Evolutionary conservation across 148 eudicot species (phyloP).

Genomic region (Heliosperma pusillum): DNA sequence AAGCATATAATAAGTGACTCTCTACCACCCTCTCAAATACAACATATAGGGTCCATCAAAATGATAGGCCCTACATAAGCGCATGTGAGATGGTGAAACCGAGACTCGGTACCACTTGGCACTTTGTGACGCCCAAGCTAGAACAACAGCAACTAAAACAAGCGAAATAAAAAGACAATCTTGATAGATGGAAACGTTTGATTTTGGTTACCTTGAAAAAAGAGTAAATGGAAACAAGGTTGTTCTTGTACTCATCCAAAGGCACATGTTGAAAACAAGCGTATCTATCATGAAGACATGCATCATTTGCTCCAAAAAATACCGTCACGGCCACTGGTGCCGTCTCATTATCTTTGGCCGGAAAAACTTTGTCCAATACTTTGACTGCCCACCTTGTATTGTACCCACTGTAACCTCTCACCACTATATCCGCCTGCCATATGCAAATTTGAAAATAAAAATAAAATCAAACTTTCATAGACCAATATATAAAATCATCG

Average conservation of each 20-base stretch:
- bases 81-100: no score
- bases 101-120: no score
- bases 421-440: constrained; percentile 62
- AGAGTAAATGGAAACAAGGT: constrained; percentile 49
- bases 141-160: no score
- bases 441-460: neutral
- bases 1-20: no score
- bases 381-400: constrained; percentile 81
- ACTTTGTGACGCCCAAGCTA: no score
- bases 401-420: constrained; percentile 91
- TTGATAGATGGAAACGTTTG: neutral
- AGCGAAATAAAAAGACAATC: neutral
- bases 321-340: constrained; percentile 60
- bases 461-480: no score
- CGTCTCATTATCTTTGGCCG: constrained; percentile 22
- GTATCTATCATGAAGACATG: constrained; percentile 52
- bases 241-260: constrained; percentile 66
- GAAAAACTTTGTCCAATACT: constrained; percentile 55
- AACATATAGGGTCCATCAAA: no score
- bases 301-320: constrained; percentile 90
- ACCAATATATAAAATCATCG: no score
- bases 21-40: no score
- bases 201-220: constrained; percentile 51
- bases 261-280: constrained; percentile 82
- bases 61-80: no score